Percentiles rank a stretch among this genome's conserved stretches.
phyloP scores from a whole-genome alignment of 176 grass and related monocot genomes.

The Bolboschoenus planiculmis region DNA sequence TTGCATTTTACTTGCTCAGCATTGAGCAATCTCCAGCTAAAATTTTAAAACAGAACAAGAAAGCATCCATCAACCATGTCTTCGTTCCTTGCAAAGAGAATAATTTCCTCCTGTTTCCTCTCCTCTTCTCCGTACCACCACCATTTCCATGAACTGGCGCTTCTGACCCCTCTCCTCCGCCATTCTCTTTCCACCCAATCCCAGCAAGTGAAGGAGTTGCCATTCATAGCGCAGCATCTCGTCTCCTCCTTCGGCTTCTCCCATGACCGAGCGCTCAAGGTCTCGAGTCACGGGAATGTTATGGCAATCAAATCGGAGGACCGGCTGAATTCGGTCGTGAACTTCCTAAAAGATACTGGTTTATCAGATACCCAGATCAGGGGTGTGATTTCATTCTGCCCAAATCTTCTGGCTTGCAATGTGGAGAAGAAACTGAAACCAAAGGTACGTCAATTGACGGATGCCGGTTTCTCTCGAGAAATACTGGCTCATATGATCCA shows the following conservation, averaged over 20 bases:
- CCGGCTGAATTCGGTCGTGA: not conserved
- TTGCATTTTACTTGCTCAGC: too few species aligned
- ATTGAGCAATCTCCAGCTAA: too few species aligned
- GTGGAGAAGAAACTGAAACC: not conserved
- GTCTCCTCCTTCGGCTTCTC: slow-evolving; percentile 11
- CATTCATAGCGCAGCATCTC: not conserved
- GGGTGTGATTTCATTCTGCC: not conserved
- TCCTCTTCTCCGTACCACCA: not conserved
- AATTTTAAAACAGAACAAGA: too few species aligned
- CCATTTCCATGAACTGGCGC: not conserved
- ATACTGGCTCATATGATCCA: not conserved
- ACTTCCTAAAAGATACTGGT: not conserved
- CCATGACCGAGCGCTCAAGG: not conserved
- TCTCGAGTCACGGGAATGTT: not conserved
- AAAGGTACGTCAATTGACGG: not conserved
- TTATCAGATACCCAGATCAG: slow-evolving; percentile 24
- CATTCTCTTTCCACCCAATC: not conserved
- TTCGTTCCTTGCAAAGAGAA: too few species aligned
- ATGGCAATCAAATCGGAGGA: not conserved
- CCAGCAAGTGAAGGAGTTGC: not conserved
- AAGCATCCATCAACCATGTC: too few species aligned
- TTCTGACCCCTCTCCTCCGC: not conserved
- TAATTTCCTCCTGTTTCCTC: too few species aligned
- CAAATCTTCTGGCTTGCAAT: not conserved
- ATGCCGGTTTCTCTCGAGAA: not conserved